Conservation (phyloP, 371 early-diverging fungal species). For the Zopfochytrium polystomum region DNA sequence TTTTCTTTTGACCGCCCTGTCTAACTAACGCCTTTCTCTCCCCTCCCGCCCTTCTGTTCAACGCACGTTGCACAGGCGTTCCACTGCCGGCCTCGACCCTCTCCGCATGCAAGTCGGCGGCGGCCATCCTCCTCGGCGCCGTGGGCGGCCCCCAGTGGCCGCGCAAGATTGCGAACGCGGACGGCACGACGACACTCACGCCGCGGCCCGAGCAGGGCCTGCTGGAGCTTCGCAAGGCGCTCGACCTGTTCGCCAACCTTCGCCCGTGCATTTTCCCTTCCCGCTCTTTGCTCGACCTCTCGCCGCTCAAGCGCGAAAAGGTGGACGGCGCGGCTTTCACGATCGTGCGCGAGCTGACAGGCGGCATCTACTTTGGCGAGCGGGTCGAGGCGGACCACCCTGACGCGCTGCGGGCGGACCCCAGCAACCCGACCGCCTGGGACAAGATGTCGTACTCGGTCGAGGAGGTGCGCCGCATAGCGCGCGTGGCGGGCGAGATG, state of each 20-base stretch:
- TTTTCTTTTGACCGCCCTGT: background rate
- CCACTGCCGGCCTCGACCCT: conserved; percentile 78
- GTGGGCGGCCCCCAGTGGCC: conserved; percentile 97
- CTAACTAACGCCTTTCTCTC: background rate
- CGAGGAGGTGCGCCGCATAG: conserved; percentile 86
- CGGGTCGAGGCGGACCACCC: conserved; percentile 81
- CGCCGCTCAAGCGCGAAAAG: conserved; percentile 86
- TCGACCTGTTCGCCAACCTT: conserved; percentile 89
- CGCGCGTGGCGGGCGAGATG: conserved; percentile 85
- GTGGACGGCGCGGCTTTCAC: conserved; percentile 87
- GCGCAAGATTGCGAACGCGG: conserved; percentile 47
- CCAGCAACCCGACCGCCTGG: conserved; percentile 46
- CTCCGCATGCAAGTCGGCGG: conserved; percentile 73
- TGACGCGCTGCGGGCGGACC: no score
- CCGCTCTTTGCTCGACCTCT: conserved; percentile 70
- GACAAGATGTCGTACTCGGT: conserved; percentile 91
- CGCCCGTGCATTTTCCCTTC: conserved; percentile 91
- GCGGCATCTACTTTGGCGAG: conserved; percentile 96
- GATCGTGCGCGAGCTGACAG: conserved; percentile 90
- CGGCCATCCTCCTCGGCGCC: conserved; percentile 92
- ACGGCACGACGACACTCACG: conserved; percentile 49
- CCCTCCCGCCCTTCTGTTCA: no score
- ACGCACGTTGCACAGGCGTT: conserved; percentile 51
- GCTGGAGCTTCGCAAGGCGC: conserved; percentile 81
- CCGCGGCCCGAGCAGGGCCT: conserved; percentile 94